Evolutionary conservation across 192 early-diverging fungal genomes (phyloP).

Genomic region (Dispira simplex): DNA sequence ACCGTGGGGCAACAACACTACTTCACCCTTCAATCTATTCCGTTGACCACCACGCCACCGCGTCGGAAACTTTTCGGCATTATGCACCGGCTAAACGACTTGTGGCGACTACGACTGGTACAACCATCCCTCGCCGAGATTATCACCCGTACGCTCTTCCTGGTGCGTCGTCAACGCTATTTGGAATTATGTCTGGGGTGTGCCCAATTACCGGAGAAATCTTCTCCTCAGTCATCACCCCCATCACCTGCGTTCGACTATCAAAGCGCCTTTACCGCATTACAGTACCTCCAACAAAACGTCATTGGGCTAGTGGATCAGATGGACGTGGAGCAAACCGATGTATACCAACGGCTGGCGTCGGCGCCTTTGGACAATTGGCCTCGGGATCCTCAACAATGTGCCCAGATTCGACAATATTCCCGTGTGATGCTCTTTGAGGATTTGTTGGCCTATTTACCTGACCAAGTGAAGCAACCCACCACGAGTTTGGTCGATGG

Average conservation of each 20-base stretch:
- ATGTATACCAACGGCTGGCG: constrained; percentile 17
- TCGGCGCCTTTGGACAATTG: not conserved
- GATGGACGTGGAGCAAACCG: constrained; percentile 18
- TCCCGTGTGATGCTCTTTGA: constrained; percentile 50
- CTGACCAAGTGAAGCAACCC: constrained; percentile 61
- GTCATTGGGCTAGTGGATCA: constrained; percentile 59
- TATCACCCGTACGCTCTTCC: constrained; percentile 52
- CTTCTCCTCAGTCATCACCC: not conserved
- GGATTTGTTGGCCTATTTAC: constrained; percentile 53
- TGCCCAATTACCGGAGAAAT: not conserved
- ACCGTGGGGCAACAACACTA: not conserved
- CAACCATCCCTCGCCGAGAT: constrained; percentile 47
- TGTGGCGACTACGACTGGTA: constrained; percentile 20
- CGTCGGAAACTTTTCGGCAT: not conserved
- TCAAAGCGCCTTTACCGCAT: constrained; percentile 29
- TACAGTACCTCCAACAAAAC: constrained; percentile 62
- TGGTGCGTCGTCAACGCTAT: constrained; percentile 66
- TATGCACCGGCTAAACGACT: constrained; percentile 30
- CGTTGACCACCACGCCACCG: not conserved
- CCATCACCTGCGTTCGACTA: not conserved
- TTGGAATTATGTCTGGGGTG: constrained; percentile 51
- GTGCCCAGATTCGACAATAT: constrained; percentile 6
- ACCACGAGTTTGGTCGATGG: constrained; percentile 51
- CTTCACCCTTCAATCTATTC: not conserved
- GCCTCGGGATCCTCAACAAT: not conserved